Evolutionary conservation across 495 filamentous ascomycete genomes (phyloP).

Genomic region (Talaromyces thailandensis): DNA sequence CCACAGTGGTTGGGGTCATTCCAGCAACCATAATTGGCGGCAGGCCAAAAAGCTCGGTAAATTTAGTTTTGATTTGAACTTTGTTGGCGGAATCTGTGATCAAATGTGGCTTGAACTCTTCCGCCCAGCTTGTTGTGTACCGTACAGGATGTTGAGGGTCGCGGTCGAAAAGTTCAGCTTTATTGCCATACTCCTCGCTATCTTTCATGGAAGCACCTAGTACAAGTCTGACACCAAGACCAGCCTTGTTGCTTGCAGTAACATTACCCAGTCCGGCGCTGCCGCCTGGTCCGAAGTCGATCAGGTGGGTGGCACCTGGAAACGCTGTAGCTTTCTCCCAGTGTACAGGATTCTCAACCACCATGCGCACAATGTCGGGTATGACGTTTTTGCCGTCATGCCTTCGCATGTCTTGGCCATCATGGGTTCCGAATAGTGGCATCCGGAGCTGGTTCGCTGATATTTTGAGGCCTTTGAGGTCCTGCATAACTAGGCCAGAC

Average conservation of each 20-base stretch:
- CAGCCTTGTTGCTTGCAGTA: constrained; percentile 11
- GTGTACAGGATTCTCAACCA: constrained; percentile 12
- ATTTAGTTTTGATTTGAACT: too few relatives aligned
- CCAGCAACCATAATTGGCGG: constrained; percentile 21
- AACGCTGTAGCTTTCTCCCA: constrained; percentile 14
- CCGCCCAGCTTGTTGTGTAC: constrained; percentile 92
- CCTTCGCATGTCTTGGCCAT: constrained; percentile 17
- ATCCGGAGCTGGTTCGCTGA: constrained; percentile 40
- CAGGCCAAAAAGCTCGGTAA: background rate
- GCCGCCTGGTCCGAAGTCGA: constrained; percentile 16
- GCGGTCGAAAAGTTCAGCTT: constrained; percentile 45
- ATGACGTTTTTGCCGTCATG: constrained; percentile 5
- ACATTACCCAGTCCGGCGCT: constrained; percentile 11
- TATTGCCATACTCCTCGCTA: constrained; percentile 5
- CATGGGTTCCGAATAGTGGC: constrained; percentile 23
- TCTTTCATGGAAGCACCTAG: constrained; percentile 8
- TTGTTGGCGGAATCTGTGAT: background rate
- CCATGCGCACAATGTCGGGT: constrained; percentile 7
- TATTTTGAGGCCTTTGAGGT: constrained; percentile 70
- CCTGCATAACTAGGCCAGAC: constrained; percentile 61
- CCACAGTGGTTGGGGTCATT: constrained; percentile 32
- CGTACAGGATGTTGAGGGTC: constrained; percentile 51
- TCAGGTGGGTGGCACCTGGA: constrained; percentile 10
- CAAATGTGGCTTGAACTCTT: constrained; percentile 47
- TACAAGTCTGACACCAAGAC: constrained; percentile 14